These are phyloP conservation scores for Adenanthera pavonina DNA, from an alignment of 306 rosid genomes.

Conservation along the genomic window DNA sequence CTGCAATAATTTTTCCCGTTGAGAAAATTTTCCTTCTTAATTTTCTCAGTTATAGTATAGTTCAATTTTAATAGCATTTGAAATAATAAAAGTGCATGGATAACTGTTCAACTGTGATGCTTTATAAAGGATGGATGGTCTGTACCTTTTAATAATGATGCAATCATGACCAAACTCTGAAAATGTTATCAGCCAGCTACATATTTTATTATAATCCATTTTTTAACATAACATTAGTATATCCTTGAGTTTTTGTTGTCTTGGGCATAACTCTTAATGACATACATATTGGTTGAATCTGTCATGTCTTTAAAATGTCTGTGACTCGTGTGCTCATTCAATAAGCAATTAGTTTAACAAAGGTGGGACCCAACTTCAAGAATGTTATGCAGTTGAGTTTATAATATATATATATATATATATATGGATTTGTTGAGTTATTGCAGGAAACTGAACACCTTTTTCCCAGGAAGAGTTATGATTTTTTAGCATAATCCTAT, in stretches of 20 bases:
- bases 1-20: conserved; percentile 44
- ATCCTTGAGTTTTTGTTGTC: not conserved
- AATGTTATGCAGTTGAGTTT: not conserved
- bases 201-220: not conserved
- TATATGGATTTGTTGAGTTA: not conserved
- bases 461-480: not conserved
- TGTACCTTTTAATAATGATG: not conserved
- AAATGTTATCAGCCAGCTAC: not conserved
- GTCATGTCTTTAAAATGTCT: not conserved
- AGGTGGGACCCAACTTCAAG: not conserved
- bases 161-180: not conserved
- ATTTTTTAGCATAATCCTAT: too few species aligned
- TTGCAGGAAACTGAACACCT: not conserved
- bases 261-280: not conserved
- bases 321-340: not conserved
- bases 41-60: conserved; percentile 10
- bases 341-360: not conserved
- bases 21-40: conserved; percentile 16
- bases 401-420: too few species aligned
- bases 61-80: conserved; percentile 22
- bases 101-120: not conserved
- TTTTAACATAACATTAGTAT: not conserved
- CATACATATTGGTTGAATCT: not conserved
- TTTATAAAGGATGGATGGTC: not conserved
- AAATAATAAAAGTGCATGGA: not conserved